Conservation (phyloP, 2,329 filamentous ascomycete species). For the Fusarium decemcellulare region DNA sequence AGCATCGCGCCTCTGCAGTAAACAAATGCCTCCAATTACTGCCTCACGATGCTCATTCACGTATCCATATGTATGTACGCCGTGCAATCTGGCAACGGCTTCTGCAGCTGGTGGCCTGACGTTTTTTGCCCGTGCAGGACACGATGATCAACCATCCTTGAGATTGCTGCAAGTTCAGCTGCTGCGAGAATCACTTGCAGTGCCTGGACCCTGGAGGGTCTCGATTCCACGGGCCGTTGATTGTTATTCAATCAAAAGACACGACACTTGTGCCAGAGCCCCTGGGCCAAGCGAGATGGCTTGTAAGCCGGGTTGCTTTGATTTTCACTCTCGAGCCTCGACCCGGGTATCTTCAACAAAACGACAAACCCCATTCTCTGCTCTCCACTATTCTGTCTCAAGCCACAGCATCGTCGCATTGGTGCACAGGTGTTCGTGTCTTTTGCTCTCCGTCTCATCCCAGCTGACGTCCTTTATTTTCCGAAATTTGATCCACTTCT, state of each 20-base stretch:
- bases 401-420: neutral
- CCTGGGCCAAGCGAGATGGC: no score
- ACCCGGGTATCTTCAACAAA: neutral
- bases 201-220: neutral
- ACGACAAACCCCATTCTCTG: neutral
- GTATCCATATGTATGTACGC: neutral
- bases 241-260: conserved; percentile 17
- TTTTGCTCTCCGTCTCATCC: neutral
- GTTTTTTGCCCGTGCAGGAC: neutral
- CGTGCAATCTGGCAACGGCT: neutral
- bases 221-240: conserved; percentile 11
- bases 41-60: neutral
- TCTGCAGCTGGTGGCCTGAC: conserved; percentile 8
- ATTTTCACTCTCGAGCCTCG: neutral
- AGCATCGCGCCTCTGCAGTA: neutral
- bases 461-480: conserved; percentile 13
- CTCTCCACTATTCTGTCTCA: neutral
- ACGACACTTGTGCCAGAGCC: no score
- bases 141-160: no score
- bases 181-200: conserved; percentile 24
- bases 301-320: neutral
- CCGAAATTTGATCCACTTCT: conserved; percentile 29
- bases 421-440: neutral
- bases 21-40: no score
- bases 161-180: neutral